These are phyloP conservation scores for Gaultheria prostrata DNA, from an alignment of 148 eudicot genomes.

Conservation along the genomic window DNA sequence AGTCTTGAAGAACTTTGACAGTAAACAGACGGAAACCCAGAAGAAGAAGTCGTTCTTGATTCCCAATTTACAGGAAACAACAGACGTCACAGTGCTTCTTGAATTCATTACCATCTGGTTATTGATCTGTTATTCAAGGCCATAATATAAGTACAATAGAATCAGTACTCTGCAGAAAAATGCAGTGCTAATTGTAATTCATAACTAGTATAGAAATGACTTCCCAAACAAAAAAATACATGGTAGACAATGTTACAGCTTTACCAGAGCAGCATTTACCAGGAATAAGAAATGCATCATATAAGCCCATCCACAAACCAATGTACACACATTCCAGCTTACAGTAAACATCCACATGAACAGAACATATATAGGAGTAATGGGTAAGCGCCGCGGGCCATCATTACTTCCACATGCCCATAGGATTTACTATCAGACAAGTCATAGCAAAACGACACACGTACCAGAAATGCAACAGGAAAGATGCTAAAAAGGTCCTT, in stretches of 20 bases:
- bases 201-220: not conserved
- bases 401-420: not conserved
- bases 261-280: not conserved
- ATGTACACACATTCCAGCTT: not conserved
- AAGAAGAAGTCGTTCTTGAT: conserved; percentile 65
- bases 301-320: not conserved
- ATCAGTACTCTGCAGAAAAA: conserved; percentile 1
- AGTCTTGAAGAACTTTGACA: conserved; percentile 55
- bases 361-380: not conserved
- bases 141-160: not conserved
- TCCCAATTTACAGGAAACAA: conserved; percentile 94
- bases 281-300: not conserved
- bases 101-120: conserved; percentile 84
- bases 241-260: not conserved
- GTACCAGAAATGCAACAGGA: not conserved
- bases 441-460: not conserved
- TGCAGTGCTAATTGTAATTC: not conserved
- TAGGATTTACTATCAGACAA: not conserved
- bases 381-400: not conserved
- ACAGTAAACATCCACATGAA: not conserved
- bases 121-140: conserved; percentile 47
- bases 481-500: not conserved
- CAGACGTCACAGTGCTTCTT: conserved; percentile 51
- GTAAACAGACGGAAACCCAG: conserved; percentile 62
- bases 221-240: not conserved